Evolutionary conservation across 1,284 basidiomycete species (phyloP).

Genomic region (Leccinum fallax): DNA sequence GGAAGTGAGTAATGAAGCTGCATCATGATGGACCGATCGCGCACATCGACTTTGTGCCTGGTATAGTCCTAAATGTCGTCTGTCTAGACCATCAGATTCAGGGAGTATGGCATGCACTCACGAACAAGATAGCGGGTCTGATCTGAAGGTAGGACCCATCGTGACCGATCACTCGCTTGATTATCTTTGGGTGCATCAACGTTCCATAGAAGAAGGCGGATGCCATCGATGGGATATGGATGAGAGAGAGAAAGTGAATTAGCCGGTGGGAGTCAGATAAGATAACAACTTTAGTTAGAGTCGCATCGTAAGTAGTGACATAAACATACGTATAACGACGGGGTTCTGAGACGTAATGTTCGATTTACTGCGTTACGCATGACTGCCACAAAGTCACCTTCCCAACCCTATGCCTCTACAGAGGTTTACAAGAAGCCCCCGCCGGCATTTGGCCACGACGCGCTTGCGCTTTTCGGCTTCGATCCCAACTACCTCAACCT

Average conservation of each 20-base stretch:
- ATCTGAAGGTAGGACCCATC: constrained; percentile 56
- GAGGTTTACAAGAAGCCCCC: constrained; percentile 30
- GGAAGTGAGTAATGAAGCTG: constrained; percentile 5
- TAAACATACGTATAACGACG: neutral
- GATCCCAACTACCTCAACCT: constrained; percentile 60
- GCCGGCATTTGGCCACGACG: constrained; percentile 55
- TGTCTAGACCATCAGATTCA: constrained; percentile 2
- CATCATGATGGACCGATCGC: neutral
- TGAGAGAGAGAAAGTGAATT: neutral
- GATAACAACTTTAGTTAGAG: neutral
- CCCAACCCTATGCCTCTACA: neutral
- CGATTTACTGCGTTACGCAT: constrained; percentile 8
- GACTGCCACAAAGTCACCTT: constrained; percentile 9
- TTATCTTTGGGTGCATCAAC: constrained; percentile 71
- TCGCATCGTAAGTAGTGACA: neutral
- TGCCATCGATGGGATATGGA: constrained; percentile 17
- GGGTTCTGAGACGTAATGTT: neutral
- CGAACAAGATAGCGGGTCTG: constrained; percentile 55
- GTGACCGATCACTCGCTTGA: constrained; percentile 64
- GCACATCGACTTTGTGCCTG: constrained; percentile 64
- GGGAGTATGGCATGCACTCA: constrained; percentile 27
- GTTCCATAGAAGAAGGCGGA: constrained; percentile 89
- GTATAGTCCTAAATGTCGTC: constrained; percentile 61
- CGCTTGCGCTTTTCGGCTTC: constrained; percentile 56
- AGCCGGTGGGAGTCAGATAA: neutral